Evolutionary conservation across 345 rosid genomes (phyloP).

Genomic region (Sonneratia alba): DNA sequence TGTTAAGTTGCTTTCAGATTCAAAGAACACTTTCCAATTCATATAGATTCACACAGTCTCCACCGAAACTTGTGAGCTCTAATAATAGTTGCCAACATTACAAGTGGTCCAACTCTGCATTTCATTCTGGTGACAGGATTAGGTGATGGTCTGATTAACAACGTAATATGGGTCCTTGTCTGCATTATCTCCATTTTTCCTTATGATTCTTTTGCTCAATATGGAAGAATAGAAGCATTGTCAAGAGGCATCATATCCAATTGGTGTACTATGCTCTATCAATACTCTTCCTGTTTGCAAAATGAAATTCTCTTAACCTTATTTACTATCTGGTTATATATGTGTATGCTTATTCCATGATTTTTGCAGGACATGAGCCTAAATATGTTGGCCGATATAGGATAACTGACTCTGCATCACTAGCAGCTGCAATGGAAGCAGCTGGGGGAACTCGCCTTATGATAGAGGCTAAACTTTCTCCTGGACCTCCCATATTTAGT

Average conservation of each 20-base stretch:
- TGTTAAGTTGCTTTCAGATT: background rate
- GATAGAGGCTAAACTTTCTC: constrained; percentile 94
- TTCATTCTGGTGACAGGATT: background rate
- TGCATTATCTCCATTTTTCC: background rate
- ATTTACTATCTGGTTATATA: background rate
- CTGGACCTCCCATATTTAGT: constrained; percentile 82
- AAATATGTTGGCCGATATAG: constrained; percentile 71
- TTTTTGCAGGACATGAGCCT: constrained; percentile 50
- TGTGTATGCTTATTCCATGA: background rate
- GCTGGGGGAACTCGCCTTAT: constrained; percentile 79
- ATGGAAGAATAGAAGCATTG: background rate
- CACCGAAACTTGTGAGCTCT: background rate
- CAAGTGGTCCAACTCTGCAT: background rate
- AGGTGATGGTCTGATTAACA: background rate
- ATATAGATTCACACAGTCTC: background rate
- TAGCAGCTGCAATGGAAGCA: constrained; percentile 90
- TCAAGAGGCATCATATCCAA: background rate
- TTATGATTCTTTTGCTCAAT: background rate
- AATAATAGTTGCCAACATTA: background rate
- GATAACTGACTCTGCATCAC: constrained; percentile 70
- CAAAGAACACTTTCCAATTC: background rate
- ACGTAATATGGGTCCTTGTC: background rate
- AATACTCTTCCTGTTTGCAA: background rate
- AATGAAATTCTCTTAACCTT: background rate
- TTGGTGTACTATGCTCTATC: background rate